Evolutionary conservation across 768 basidiomycete species (phyloP).

Genomic region (Amylocystis lapponica): DNA sequence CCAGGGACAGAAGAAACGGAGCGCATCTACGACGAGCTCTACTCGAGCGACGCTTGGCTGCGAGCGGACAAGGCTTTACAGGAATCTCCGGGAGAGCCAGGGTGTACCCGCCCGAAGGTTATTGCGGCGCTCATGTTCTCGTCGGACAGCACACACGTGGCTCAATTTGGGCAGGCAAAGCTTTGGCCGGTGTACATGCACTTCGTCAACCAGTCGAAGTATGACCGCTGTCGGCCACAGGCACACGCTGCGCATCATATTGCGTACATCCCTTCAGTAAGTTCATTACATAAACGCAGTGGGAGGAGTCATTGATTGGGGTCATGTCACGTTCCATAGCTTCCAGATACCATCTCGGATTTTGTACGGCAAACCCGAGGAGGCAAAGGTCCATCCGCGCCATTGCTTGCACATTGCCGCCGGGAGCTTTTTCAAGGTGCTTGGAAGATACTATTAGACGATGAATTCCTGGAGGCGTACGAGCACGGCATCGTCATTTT

Average conservation of each 20-base stretch:
- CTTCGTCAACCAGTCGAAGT: slow-evolving; percentile 39
- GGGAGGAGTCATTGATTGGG: not conserved
- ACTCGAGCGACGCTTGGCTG: slow-evolving; percentile 8
- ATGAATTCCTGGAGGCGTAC: slow-evolving; percentile 18
- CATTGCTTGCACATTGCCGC: slow-evolving; percentile 25
- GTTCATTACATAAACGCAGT: slow-evolving; percentile 3
- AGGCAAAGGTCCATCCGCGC: slow-evolving; percentile 8
- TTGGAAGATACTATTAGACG: slow-evolving; percentile 19
- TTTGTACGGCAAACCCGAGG: slow-evolving; percentile 12
- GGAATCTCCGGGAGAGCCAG: slow-evolving; percentile 2
- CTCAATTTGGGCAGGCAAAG: slow-evolving; percentile 19
- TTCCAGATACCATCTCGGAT: slow-evolving; percentile 30
- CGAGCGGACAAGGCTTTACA: slow-evolving; percentile 9
- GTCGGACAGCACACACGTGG: slow-evolving; percentile 24
- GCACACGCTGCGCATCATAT: slow-evolving; percentile 33
- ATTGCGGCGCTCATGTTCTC: slow-evolving; percentile 15
- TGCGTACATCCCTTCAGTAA: slow-evolving; percentile 42
- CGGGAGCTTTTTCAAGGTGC: slow-evolving; percentile 25
- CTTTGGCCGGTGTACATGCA: slow-evolving; percentile 37
- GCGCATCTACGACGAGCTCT: slow-evolving; percentile 11
- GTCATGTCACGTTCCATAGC: slow-evolving; percentile 11
- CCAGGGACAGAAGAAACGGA: no score
- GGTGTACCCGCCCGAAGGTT: not conserved
- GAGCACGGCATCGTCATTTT: slow-evolving; percentile 18
- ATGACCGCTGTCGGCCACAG: slow-evolving; percentile 23